Conservation (phyloP, 2,329 filamentous ascomycete species). For the Nemania sp. region DNA sequence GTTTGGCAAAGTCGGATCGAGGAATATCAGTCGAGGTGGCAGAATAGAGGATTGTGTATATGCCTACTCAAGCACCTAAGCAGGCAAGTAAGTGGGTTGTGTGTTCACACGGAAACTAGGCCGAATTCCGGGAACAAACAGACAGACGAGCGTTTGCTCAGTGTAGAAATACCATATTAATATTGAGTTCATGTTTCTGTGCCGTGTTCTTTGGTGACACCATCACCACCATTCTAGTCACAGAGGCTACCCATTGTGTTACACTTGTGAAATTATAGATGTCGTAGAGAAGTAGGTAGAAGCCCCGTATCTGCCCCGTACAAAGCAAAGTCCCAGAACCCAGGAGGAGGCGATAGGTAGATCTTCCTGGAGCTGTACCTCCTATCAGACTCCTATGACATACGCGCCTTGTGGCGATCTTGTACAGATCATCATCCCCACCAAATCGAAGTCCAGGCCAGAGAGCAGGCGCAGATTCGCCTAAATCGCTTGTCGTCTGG, state of each 20-base stretch:
- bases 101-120: neutral
- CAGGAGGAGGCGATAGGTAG: neutral
- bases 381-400: neutral
- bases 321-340: too few relatives aligned
- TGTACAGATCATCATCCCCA: neutral
- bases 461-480: conserved; percentile 19
- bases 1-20: neutral
- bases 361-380: neutral
- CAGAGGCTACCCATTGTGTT: neutral
- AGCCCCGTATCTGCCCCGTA: too few relatives aligned
- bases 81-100: neutral
- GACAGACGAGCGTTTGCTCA: conserved; percentile 2
- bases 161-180: neutral
- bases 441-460: neutral
- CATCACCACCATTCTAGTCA: neutral
- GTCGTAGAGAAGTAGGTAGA: neutral
- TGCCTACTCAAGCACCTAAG: neutral
- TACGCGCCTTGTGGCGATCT: neutral
- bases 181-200: neutral
- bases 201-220: conserved; percentile 8
- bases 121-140: conserved; percentile 2
- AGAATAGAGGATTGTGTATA: neutral
- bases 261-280: neutral
- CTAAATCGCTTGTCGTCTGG: conserved; percentile 17
- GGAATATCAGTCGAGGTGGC: neutral